Evolutionary conservation across 176 grass and related monocot species (phyloP).

Genomic region (Hyparrhenia diplandra): DNA sequence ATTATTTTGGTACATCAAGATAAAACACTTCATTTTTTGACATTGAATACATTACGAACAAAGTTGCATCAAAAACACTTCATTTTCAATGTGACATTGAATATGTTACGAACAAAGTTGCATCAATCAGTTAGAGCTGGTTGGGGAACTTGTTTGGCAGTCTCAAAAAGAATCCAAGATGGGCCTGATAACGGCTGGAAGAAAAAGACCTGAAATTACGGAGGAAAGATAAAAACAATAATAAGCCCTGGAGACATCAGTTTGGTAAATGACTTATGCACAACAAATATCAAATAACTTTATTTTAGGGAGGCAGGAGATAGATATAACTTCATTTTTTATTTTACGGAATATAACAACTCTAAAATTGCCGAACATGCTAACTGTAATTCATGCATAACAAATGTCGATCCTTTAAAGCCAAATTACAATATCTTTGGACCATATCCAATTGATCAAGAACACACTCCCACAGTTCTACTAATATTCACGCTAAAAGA

Average conservation of each 20-base stretch:
- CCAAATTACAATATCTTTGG: not conserved
- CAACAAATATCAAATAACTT: not conserved
- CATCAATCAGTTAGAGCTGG: constrained; percentile 66
- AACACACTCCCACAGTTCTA: not conserved
- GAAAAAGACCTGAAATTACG: constrained; percentile 61
- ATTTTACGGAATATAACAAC: not conserved
- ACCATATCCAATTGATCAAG: not conserved
- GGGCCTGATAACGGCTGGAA: constrained; percentile 76
- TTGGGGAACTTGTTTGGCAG: constrained; percentile 55
- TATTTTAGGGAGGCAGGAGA: no score
- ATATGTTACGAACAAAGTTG: not conserved
- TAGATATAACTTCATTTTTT: not conserved
- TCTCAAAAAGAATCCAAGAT: constrained; percentile 76
- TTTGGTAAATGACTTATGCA: not conserved
- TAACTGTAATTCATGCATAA: not conserved
- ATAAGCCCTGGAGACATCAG: not conserved
- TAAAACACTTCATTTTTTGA: no score
- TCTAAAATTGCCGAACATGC: not conserved
- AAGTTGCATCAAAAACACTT: no score
- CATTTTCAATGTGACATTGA: not conserved
- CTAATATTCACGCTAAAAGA: no score
- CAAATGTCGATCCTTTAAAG: not conserved
- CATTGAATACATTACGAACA: no score
- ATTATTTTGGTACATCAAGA: not conserved
- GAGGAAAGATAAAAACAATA: not conserved